Evolutionary conservation across 2,329 filamentous ascomycete species (phyloP).

Genomic region (Fusarium solani-melongenae): DNA sequence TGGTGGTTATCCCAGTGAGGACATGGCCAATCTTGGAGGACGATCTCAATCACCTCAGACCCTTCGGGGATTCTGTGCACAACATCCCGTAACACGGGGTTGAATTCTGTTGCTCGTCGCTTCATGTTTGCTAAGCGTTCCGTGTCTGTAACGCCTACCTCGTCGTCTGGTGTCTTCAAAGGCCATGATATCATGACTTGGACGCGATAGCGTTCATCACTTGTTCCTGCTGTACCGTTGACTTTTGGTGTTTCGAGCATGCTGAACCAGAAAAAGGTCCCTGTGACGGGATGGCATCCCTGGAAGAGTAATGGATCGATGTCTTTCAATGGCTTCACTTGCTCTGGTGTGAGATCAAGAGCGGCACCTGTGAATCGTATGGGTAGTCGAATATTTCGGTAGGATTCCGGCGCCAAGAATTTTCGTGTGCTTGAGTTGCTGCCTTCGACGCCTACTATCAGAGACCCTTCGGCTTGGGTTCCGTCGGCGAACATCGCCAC

Average conservation of each 20-base stretch:
- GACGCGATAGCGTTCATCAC: conserved; percentile 50
- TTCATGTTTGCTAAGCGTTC: conserved; percentile 55
- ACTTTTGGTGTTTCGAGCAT: conserved; percentile 55
- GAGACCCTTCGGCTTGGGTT: conserved; percentile 44
- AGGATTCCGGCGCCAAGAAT: conserved; percentile 46
- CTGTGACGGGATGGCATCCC: conserved; percentile 61
- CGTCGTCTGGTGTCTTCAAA: conserved; percentile 44
- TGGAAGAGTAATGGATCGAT: conserved; percentile 67
- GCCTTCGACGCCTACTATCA: conserved; percentile 56
- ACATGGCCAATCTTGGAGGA: conserved; percentile 51
- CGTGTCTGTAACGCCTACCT: conserved; percentile 47
- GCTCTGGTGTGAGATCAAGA: conserved; percentile 50
- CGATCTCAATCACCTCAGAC: conserved; percentile 49
- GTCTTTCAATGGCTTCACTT: conserved; percentile 53
- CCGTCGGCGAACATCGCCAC: conserved; percentile 48
- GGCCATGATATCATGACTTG: conserved; percentile 62
- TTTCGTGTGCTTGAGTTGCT: conserved; percentile 51
- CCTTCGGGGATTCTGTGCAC: conserved; percentile 57
- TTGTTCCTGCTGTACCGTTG: conserved; percentile 49
- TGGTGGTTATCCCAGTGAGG: conserved; percentile 54
- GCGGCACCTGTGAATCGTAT: conserved; percentile 53
- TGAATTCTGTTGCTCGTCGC: conserved; percentile 45
- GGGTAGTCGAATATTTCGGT: conserved; percentile 49
- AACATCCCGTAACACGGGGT: conserved; percentile 53
- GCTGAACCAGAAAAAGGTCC: conserved; percentile 62